phyloP scores from a whole-genome alignment of 2,329 filamentous ascomycete genomes.

The Aspergillus transmontanensis region DNA sequence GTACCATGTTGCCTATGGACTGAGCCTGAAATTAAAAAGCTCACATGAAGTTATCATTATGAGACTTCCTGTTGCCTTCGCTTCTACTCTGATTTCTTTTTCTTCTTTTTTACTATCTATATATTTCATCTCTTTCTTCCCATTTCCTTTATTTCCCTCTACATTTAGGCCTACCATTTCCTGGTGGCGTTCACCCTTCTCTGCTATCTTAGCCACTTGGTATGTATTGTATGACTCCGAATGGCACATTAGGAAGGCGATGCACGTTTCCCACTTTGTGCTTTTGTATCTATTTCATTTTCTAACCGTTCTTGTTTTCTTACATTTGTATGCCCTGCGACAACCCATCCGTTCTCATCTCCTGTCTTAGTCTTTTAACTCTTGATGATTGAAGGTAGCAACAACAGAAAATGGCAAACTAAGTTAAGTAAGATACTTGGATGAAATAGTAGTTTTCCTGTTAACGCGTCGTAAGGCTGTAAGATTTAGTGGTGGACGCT shows the following conservation, averaged over 20 bases:
- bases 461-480: not conserved
- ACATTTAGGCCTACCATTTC: constrained; percentile 11
- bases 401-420: constrained; percentile 7
- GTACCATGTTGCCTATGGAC: not conserved
- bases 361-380: constrained; percentile 2
- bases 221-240: constrained; percentile 26
- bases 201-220: constrained; percentile 20
- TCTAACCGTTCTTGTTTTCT: not conserved
- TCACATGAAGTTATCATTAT: constrained; percentile 15
- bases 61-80: constrained; percentile 18
- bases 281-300: constrained; percentile 11
- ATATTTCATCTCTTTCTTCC: constrained; percentile 8
- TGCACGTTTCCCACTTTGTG: constrained; percentile 8
- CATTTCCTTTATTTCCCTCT: constrained; percentile 4
- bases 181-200: constrained; percentile 16
- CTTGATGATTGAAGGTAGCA: constrained; percentile 1
- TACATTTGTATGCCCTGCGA: constrained; percentile 10
- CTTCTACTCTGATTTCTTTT: not conserved
- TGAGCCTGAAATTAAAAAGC: not conserved
- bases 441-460: not conserved
- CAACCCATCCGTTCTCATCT: constrained; percentile 12
- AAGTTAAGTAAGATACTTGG: not conserved
- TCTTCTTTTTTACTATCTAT: constrained; percentile 8
- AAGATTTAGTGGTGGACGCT: not conserved
- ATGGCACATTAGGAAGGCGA: constrained; percentile 14